phyloP scores from a whole-genome alignment of 2,329 filamentous ascomycete species.

The Pseudogymnoascus sp. region DNA sequence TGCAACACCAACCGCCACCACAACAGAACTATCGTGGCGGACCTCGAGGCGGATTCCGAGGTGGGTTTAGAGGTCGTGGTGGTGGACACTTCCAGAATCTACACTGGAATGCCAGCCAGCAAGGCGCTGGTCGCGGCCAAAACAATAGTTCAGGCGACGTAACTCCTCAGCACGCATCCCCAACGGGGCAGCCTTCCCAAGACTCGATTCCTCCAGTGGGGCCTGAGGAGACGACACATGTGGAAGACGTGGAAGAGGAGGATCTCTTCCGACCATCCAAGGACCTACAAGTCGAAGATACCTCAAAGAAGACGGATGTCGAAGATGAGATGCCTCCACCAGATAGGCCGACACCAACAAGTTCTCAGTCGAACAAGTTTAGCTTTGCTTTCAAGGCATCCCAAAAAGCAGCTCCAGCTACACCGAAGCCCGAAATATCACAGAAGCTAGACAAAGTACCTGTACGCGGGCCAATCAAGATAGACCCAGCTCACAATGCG shows the following conservation, averaged over 20 bases:
- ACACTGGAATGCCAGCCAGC: constrained; percentile 59
- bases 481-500: constrained; percentile 1
- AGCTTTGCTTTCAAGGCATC: constrained; percentile 88
- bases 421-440: constrained; percentile 56
- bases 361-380: constrained; percentile 57
- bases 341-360: constrained; percentile 40
- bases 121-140: constrained; percentile 42
- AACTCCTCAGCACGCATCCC: constrained; percentile 28
- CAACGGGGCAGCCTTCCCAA: constrained; percentile 23
- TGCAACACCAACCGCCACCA: constrained; percentile 43
- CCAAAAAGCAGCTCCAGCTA: constrained; percentile 47
- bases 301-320: constrained; percentile 39
- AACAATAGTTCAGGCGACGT: constrained; percentile 32
- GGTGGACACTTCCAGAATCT: constrained; percentile 54
- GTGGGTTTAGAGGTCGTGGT: constrained; percentile 37
- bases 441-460: constrained; percentile 55
- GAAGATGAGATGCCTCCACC: constrained; percentile 48
- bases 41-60: neutral
- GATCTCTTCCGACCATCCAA: constrained; percentile 56
- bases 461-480: constrained; percentile 13
- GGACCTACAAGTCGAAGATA: constrained; percentile 58
- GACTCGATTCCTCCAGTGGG: constrained; percentile 18
- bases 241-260: constrained; percentile 27
- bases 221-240: constrained; percentile 28
- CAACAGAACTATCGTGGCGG: constrained; percentile 27